Percentiles rank a stretch among this genome's conserved stretches.
These are phyloP conservation scores for Hysterium pulicare DNA, from an alignment of 2,329 filamentous ascomycete species.

Conservation along the genomic window DNA sequence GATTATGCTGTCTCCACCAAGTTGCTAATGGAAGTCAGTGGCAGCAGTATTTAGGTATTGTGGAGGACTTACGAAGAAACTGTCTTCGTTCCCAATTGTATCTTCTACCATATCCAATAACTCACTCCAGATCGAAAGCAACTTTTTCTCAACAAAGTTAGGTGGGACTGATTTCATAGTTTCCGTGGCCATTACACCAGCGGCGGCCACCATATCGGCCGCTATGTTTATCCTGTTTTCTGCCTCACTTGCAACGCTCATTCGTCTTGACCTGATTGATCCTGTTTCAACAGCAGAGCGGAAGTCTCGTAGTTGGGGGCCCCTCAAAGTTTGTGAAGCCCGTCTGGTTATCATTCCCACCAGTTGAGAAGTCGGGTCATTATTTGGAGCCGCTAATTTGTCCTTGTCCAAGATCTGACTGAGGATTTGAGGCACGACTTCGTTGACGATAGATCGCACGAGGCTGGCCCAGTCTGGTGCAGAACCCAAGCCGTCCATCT, in stretches of 20 bases:
- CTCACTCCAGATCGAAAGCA: conserved; percentile 29
- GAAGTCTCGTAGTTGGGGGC: conserved; percentile 8
- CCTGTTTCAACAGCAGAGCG: conserved; percentile 14
- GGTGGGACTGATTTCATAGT: conserved; percentile 23
- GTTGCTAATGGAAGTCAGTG: conserved; percentile 15
- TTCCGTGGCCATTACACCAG: conserved; percentile 28
- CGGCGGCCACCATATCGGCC: conserved; percentile 31
- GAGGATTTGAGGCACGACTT: conserved; percentile 33
- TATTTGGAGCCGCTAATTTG: conserved; percentile 14
- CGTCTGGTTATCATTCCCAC: conserved; percentile 23
- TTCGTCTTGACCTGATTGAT: conserved; percentile 18
- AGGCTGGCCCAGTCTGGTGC: conserved; percentile 25
- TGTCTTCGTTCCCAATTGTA: conserved; percentile 29
- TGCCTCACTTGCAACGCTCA: conserved; percentile 26
- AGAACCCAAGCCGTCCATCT: background rate
- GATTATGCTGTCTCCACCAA: conserved; percentile 32
- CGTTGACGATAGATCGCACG: conserved; percentile 29
- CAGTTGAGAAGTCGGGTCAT: conserved; percentile 30
- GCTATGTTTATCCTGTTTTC: conserved; percentile 28
- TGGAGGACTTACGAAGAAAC: conserved; percentile 27
- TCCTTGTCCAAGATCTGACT: conserved; percentile 29
- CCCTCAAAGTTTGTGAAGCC: conserved; percentile 23
- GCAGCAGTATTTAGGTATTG: conserved; percentile 11
- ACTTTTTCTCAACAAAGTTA: conserved; percentile 32
- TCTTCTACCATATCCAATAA: conserved; percentile 32